Base-by-base conservation (phyloP, 768 basidiomycete species). In the Tricholomella constricta region DNA sequence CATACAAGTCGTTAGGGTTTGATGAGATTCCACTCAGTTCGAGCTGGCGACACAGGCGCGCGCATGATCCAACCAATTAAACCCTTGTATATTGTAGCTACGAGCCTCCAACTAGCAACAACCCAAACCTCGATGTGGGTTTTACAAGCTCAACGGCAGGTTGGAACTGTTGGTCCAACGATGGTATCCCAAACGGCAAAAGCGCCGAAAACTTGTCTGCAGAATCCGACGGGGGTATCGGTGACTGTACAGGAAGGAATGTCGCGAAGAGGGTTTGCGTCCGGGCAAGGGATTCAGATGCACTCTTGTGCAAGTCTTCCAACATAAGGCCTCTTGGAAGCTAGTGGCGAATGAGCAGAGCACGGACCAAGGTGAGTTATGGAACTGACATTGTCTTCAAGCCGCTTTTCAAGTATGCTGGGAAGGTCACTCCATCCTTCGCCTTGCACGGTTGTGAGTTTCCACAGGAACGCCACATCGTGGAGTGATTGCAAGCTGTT, bases 91-190 rank as follows among this genome's bases (percentile, higher is more conserved):
- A 44, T 17, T 45, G 20, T 45, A 29, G 20, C 53, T 67, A 64
- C 55, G 70, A 66, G 59, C 72, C 77, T 47, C 81, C 85, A 52
- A 89, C 76, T 51, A 91, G 75, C 41, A 93, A 70, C 63, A 91
- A 72, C 14, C 88, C 88, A 69, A 93, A 90, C 52, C 91, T 78
- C 37, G 87, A 77, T 35, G 84, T 83, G 15, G 89, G 82, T 58
- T 87, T 89, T 19, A 84, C 86, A 27, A 88, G 66, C 34, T 86
- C 81, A 37, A 90, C 63, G 25, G 83, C 80, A 32, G 84, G 70
- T 45, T 83, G 78, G 62, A 83, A 82, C 22, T 78, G 74, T 54
- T 81, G 74, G 44, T 85, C 83, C 34, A 72, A 59, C 14, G 68
- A 60, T 51, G 88, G 84, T 23, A 73, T 65, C 5, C 85, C 86